Base-by-base conservation (phyloP, 2,329 filamentous ascomycete genomes). In the Hymenoscyphus linearis region DNA sequence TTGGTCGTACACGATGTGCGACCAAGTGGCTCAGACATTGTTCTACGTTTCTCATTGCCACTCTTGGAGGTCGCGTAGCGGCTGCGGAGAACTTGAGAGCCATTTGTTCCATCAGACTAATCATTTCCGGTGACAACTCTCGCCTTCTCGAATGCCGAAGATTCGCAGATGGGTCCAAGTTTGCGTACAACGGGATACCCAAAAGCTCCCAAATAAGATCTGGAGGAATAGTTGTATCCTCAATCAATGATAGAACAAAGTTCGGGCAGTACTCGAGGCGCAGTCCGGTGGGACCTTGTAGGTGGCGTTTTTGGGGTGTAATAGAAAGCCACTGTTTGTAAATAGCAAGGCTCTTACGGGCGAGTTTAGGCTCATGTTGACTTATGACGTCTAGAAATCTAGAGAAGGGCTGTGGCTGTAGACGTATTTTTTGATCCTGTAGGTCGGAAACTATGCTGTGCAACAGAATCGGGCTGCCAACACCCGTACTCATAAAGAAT, bases 1-100 rank as follows among this genome's bases (percentile, higher is more conserved):
- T 59, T 3, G 63, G 59, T 9, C 22, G 18, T 4, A 62, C 65
- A 2, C 60, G 37, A 37, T 71, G 67, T 13, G 60, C 58, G 9
- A 64, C 64, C 6, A 74, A 57, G 60, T 69, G 66, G 31, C 60
- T 57, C 14, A 68, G 54, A 56, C 69, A 72, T 55, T 67, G 66
- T 36, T 53, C 55, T 22, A 73, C 66, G 59, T 69, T 69, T 9
- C 70, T 66, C n/a, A 73, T 53, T 14, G 67, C 66, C 14, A 62
- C 60, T 44, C 67, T 61, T 10, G 50, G 60, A 13, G 60, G 40
- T 10, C 63, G 63, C 7, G 44, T 27, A 7, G 61, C 35, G 9
- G 59, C 59, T 14, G 60, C 40, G 12, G 71, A 65, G 62, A 73
- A 73, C n/a, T 60, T 62, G 3, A 60, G 56, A 18, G 71, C 71